Evolutionary conservation across 192 early-diverging fungal species (phyloP), one percentile per base, ranked within the genome.

Genomic region (Ambispora gerdemannii): DNA sequence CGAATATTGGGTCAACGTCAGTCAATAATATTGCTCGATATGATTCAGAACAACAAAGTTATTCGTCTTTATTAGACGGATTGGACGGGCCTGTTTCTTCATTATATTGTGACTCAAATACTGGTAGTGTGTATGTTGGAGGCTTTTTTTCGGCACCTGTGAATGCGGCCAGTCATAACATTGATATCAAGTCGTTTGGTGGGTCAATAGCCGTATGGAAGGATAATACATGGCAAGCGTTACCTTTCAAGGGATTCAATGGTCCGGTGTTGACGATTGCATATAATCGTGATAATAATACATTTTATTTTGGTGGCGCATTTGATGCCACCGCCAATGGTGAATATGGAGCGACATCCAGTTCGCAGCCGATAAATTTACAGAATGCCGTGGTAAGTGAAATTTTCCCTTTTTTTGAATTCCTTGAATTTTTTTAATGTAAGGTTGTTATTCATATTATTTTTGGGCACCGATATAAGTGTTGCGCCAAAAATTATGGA

Each of bases 301-400:
- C 81, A 0, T 72, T 90, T 30, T 88, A 84, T 72, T 89, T 90
- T 22, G 91, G 84, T 35, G 91, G 91, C 3, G 70, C 73, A 30
- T 92, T 92, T 71, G 81, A 86, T 63, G 69, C 82, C 0, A 91
- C 91, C 1, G 72, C 78, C 11, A 87, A 92, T 77, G 90, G 87
- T 32, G 78, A 65, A 30, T 43, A 50, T 1, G 76, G 72, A 50
- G 72, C 35, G 22, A 33, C 67, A 11, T 68, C 72, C 7, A 72
- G 73, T 50, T 72, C 73, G 8, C 78, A 80, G 51, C 78, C 68
- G 20, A 74, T 80, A 24, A 75, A 77, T 33, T 63, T 80, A 27
- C 67, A 70, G 34, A 65, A 49, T 28, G 67, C 67, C 32, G 27
- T 51, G 60, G 78, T 77, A 73, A 52, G 33, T 19, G 17, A 0